Evolutionary conservation across 1,139 yeast species (phyloP), one percentile per base, ranked within the genome.

Genomic region (Nakaseomyces nivariensis): DNA sequence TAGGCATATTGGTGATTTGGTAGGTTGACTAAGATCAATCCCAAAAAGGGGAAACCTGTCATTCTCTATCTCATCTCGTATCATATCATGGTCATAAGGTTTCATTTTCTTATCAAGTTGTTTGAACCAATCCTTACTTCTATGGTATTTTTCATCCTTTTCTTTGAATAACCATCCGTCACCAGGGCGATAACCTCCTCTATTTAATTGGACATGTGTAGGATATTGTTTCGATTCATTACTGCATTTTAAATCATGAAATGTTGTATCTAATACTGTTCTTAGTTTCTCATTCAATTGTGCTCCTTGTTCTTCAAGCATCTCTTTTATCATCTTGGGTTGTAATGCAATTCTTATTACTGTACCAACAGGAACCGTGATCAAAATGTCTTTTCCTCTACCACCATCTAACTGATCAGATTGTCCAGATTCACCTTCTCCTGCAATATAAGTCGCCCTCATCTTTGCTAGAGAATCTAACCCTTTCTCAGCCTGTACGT

Each of bases 281-380:
- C 62, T 58, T 13, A 62, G 45, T 29, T 24, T 37, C 9, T 59
- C 49, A 8, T 37, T 44, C 8, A 48, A 49, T 1, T 45, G 38
- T 4, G 50, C 45, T 6, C 27, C 44, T 9, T 48, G 32, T 32
- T 49, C 45, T 5, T 55, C 58, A 4, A 64, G 51, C 9, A 50
- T 46, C 5, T 51, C 57, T 61, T 73, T 64, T 53, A 77, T 65
- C 52, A 71, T 59, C 24, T 68, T 68, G 0, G 95, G 92, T 57
- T 84, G 85, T 3, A 96, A 90, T 47, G 89, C 78, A 96, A 96
- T 88, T 55, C 82, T 73, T 13, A 92, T 74, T 1, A 83, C 77
- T 0, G 98, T 92, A 0, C 98, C 98, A 5, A 86, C 84, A 0
- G 98, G 98, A 0, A 92, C 95, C 47, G 85, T 85, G 4, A 92